A percentile compares a stretch with the other conserved stretches of the same genome.
Conservation (phyloP, 31 red algal genomes). For the Asparagopsis taxiformis region DNA sequence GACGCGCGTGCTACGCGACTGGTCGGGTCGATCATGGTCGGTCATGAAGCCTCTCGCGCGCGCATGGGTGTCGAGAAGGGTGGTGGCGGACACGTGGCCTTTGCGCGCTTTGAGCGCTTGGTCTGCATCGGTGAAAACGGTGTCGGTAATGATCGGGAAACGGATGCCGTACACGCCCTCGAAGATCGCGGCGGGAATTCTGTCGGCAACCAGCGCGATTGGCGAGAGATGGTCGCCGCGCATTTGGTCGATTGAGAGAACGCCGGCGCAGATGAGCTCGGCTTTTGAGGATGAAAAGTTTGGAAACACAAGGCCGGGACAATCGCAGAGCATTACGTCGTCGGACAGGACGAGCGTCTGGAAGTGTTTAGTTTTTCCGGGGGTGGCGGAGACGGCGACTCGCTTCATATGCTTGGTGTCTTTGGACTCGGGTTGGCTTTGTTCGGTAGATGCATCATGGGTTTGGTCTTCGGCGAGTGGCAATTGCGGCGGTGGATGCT, state of each 20-base stretch:
- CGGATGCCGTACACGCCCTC: slow-evolving; percentile 69
- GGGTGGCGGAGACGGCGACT: slow-evolving; percentile 84
- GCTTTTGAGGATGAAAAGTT: slow-evolving; percentile 79
- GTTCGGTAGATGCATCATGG: not conserved
- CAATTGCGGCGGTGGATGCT: too few relatives aligned
- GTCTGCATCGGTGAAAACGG: slow-evolving; percentile 5
- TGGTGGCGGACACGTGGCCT: slow-evolving; percentile 48
- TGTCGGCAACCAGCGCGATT: slow-evolving; percentile 51
- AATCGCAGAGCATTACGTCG: slow-evolving; percentile 81
- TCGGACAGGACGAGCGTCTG: slow-evolving; percentile 76
- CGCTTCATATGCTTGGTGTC: slow-evolving; percentile 47
- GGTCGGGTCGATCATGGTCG: slow-evolving; percentile 67
- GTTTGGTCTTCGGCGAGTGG: not conserved
- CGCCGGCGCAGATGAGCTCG: slow-evolving; percentile 81
- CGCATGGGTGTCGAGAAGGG: slow-evolving; percentile 75
- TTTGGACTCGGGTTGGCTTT: not conserved
- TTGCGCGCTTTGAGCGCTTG: slow-evolving; percentile 4
- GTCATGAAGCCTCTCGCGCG: slow-evolving; percentile 81
- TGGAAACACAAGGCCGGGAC: slow-evolving; percentile 96
- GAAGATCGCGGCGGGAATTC: slow-evolving; percentile 53
- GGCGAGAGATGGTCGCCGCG: slow-evolving; percentile 67
- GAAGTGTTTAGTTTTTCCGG: slow-evolving; percentile 97
- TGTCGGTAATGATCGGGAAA: slow-evolving; percentile 18
- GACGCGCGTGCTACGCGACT: slow-evolving; percentile 72
- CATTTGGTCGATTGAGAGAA: slow-evolving; percentile 86